phyloP scores from a whole-genome alignment of 441 rosid genomes.

The Adansonia madagascariensis region DNA sequence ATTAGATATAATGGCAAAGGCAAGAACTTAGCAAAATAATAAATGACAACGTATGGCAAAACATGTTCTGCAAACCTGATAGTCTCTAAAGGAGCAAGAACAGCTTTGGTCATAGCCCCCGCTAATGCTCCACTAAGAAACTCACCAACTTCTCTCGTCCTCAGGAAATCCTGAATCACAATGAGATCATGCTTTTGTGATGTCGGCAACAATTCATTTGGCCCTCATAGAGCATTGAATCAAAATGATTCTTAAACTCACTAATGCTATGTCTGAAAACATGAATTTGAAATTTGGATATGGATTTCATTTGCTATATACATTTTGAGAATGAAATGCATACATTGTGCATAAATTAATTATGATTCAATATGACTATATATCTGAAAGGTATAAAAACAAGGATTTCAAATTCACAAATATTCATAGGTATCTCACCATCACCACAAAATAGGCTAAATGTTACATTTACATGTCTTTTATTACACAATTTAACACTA shows the following conservation, averaged over 20 bases:
- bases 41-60: background rate
- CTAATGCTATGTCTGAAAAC: background rate
- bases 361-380: too few relatives aligned
- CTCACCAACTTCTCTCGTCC: slow-evolving; percentile 79
- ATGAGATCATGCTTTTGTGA: slow-evolving; percentile 24
- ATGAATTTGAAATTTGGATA: too few relatives aligned
- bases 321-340: too few relatives aligned
- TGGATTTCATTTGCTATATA: too few relatives aligned
- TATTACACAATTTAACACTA: too few relatives aligned
- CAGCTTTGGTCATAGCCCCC: slow-evolving; percentile 95
- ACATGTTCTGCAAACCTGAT: slow-evolving; percentile 58
- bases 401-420: too few relatives aligned
- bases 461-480: too few relatives aligned
- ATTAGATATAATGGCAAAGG: slow-evolving; percentile 5
- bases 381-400: too few relatives aligned
- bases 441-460: too few relatives aligned
- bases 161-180: slow-evolving; percentile 61
- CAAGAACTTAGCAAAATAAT: background rate
- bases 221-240: background rate
- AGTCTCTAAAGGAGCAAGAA: slow-evolving; percentile 98
- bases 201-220: slow-evolving; percentile 10
- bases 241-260: background rate
- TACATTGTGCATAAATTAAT: too few relatives aligned
- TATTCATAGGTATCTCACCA: too few relatives aligned
- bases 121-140: slow-evolving; percentile 97